phyloP scores from a whole-genome alignment of 2,329 filamentous ascomycete species.

The Calonectria leucothoes region DNA sequence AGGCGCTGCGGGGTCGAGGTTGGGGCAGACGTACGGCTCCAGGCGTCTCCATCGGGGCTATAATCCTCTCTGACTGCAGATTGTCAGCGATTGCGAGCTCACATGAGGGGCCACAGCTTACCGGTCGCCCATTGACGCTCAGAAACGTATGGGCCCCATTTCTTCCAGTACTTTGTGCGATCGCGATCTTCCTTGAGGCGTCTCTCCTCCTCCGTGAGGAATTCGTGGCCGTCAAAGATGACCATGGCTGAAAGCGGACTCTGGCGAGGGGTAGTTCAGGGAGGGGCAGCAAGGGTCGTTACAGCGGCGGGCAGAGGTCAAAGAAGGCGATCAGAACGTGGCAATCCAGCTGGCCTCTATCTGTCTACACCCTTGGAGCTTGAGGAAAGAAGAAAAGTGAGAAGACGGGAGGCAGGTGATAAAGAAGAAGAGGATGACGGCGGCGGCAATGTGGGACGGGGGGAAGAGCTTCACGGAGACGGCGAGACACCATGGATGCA shows the following conservation, averaged over 20 bases:
- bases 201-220: slow-evolving; percentile 90
- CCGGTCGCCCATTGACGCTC: slow-evolving; percentile 97
- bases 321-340: background rate
- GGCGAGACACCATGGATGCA: slow-evolving; percentile 35
- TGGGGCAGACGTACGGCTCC: slow-evolving; percentile 79
- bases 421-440: slow-evolving; percentile 13
- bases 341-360: background rate
- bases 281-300: slow-evolving; percentile 12
- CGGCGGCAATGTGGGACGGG: background rate
- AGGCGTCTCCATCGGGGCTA: slow-evolving; percentile 88
- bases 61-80: slow-evolving; percentile 86
- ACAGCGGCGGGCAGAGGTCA: slow-evolving; percentile 2
- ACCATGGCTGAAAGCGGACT: slow-evolving; percentile 72
- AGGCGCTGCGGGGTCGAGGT: background rate
- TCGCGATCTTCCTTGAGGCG: slow-evolving; percentile 88
- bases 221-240: slow-evolving; percentile 87
- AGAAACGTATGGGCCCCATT: slow-evolving; percentile 94
- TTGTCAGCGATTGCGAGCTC: slow-evolving; percentile 38
- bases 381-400: slow-evolving; percentile 10
- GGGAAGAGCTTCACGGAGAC: slow-evolving; percentile 25
- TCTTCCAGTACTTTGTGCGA: slow-evolving; percentile 94
- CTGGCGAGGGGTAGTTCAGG: slow-evolving; percentile 4
- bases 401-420: background rate
- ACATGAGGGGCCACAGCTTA: slow-evolving; percentile 52
- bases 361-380: slow-evolving; percentile 2